phyloP scores from a whole-genome alignment of 2,329 filamentous ascomycete species.

The Periconia macrospinosa region DNA sequence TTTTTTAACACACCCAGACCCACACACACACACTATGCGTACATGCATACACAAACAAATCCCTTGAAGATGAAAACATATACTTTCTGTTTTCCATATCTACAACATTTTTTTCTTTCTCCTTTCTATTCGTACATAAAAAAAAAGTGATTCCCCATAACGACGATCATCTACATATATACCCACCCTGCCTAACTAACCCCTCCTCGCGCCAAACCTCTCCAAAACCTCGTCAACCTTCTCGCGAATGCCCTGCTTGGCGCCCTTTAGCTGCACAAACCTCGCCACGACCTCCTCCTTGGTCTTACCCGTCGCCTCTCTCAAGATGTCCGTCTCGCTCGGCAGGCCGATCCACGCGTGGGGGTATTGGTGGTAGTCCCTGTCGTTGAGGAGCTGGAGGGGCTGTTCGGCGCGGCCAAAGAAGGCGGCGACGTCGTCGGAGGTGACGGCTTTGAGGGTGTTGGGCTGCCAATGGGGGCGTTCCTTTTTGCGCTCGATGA shows the following conservation, averaged over 20 bases:
- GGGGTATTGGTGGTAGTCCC: conserved; percentile 73
- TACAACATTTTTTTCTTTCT: neutral
- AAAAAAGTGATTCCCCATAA: neutral
- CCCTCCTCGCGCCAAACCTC: conserved; percentile 9
- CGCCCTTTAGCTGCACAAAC: conserved; percentile 45
- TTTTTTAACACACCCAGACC: too few relatives aligned
- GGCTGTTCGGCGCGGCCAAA: conserved; percentile 52
- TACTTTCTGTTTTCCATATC: neutral
- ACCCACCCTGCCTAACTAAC: neutral
- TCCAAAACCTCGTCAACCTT: conserved; percentile 66
- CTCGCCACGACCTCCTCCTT: conserved; percentile 42
- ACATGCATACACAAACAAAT: too few relatives aligned
- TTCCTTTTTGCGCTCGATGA: conserved; percentile 69
- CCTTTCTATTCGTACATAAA: neutral
- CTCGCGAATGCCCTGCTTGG: conserved; percentile 56
- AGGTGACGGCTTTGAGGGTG: conserved; percentile 67
- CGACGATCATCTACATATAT: neutral
- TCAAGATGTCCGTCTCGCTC: conserved; percentile 64
- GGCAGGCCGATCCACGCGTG: conserved; percentile 72
- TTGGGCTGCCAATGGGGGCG: conserved; percentile 76
- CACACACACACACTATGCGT: too few relatives aligned
- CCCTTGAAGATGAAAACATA: too few relatives aligned
- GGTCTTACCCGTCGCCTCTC: conserved; percentile 40
- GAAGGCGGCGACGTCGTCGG: conserved; percentile 66
- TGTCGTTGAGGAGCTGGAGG: conserved; percentile 64